These are phyloP conservation scores for Arxiozyma heterogenica DNA, from an alignment of 1,139 yeast genomes.

Conservation along the genomic window DNA sequence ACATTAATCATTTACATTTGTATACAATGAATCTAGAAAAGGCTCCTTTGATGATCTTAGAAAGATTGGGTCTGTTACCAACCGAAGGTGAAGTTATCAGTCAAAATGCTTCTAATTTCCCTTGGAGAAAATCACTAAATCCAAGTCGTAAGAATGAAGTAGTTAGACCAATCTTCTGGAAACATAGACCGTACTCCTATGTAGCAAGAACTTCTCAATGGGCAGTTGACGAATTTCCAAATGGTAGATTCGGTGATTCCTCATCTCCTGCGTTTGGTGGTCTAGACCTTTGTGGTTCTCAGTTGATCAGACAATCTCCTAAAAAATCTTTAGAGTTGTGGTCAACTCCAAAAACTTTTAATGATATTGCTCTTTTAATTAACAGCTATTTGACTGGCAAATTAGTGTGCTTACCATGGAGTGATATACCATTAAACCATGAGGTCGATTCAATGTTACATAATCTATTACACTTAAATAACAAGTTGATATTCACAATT, in stretches of 20 bases:
- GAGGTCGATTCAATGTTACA: constrained; percentile 62
- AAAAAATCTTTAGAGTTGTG: constrained; percentile 74
- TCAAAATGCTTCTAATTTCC: constrained; percentile 36
- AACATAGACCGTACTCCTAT: constrained; percentile 83
- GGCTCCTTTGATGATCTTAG: constrained; percentile 82
- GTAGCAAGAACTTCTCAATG: constrained; percentile 84
- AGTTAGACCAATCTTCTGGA: constrained; percentile 95
- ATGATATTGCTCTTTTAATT: constrained; percentile 56
- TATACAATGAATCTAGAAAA: constrained; percentile 94
- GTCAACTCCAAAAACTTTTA: constrained; percentile 62
- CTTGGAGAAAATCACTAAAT: constrained; percentile 86
- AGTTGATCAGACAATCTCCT: constrained; percentile 67
- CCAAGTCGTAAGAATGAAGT: constrained; percentile 74
- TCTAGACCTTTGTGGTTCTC: constrained; percentile 67
- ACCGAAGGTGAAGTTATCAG: constrained; percentile 18
- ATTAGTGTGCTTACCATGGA: constrained; percentile 82
- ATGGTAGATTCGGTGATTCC: constrained; percentile 93
- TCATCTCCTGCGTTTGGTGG: constrained; percentile 92
- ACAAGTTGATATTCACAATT: constrained; percentile 64
- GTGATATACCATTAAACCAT: constrained; percentile 75
- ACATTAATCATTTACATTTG: constrained; percentile 79
- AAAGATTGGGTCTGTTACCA: constrained; percentile 51
- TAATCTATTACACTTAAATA: constrained; percentile 53
- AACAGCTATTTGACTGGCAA: constrained; percentile 60
- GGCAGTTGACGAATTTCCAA: constrained; percentile 76